phyloP scores from a whole-genome alignment of 176 grass and related monocot species.

The Carex kokanica region DNA sequence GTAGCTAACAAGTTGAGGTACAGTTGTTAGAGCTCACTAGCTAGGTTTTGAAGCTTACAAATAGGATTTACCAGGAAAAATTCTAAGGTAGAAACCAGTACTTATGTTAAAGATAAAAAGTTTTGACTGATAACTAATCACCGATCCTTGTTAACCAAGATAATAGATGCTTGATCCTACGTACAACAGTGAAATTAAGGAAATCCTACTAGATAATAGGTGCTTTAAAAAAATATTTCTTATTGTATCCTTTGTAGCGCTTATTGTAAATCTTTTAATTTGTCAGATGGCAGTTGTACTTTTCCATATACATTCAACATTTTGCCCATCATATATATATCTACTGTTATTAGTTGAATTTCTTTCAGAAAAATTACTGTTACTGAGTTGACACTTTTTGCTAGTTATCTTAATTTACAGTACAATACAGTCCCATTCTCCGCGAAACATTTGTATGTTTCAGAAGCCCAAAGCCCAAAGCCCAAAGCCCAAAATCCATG shows the following conservation, averaged over 20 bases:
- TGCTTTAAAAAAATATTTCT: not conserved
- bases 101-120: not conserved
- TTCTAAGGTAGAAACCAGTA: not conserved
- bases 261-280: conserved; percentile 7
- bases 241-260: not conserved
- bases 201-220: conserved; percentile 14
- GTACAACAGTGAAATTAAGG: not conserved
- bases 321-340: conserved; percentile 5
- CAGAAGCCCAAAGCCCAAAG: not conserved
- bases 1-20: not conserved
- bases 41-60: not conserved
- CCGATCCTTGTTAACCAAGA: conserved; percentile 18
- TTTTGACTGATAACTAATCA: conserved; percentile 29
- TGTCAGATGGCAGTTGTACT: not conserved
- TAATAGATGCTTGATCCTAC: not conserved
- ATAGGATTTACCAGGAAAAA: conserved; percentile 23
- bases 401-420: too few relatives aligned
- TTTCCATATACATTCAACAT: not conserved
- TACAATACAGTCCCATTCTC: too few relatives aligned
- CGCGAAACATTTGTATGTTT: not conserved
- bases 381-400: too few relatives aligned
- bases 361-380: too few relatives aligned
- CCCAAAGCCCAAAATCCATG: not conserved
- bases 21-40: not conserved
- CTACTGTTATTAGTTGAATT: not conserved